Evolutionary conservation across 202 grass and related monocot genomes (phyloP).

Genomic region (Setaria viridis): DNA sequence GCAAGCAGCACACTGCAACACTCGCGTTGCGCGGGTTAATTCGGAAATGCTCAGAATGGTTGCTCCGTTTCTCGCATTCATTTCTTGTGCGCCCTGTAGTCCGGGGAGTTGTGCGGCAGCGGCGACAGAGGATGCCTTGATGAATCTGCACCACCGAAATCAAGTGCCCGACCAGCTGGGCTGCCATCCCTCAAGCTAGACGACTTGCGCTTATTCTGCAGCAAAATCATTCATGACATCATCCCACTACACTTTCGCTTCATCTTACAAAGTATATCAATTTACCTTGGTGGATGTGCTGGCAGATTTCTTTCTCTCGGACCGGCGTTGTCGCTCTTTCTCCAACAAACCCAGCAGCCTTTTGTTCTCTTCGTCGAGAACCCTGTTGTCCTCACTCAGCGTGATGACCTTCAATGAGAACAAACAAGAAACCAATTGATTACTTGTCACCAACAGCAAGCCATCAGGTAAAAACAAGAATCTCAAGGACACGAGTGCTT

Average conservation of each 20-base stretch:
- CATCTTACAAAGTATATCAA: neutral
- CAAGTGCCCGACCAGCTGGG: slow-evolving; percentile 48
- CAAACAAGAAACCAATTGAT: slow-evolving; percentile 7
- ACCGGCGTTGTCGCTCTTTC: slow-evolving; percentile 58
- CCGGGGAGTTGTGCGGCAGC: slow-evolving; percentile 64
- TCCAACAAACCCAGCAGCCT: slow-evolving; percentile 64
- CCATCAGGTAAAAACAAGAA: neutral
- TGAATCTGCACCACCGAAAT: slow-evolving; percentile 58
- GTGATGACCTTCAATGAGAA: slow-evolving; percentile 60
- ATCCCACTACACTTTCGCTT: neutral
- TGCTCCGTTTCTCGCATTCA: slow-evolving; percentile 2
- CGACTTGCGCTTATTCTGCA: slow-evolving; percentile 82
- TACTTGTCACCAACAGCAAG: neutral
- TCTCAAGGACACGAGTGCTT: slow-evolving; percentile 17
- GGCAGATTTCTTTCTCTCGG: slow-evolving; percentile 64
- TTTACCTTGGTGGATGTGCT: slow-evolving; percentile 76
- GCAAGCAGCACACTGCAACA: slow-evolving; percentile 21
- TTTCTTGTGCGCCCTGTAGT: slow-evolving; percentile 72
- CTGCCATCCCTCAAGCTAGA: slow-evolving; percentile 59
- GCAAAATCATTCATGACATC: neutral
- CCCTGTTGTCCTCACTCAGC: slow-evolving; percentile 76
- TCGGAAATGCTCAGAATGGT: neutral
- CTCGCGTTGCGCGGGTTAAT: slow-evolving; percentile 11
- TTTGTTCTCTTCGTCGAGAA: slow-evolving; percentile 81
- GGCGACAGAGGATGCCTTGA: slow-evolving; percentile 71